Percentiles rank a stretch among this genome's conserved stretches.
Conservation (phyloP, 257 asterid species). For the Plectranthus barbatus region DNA sequence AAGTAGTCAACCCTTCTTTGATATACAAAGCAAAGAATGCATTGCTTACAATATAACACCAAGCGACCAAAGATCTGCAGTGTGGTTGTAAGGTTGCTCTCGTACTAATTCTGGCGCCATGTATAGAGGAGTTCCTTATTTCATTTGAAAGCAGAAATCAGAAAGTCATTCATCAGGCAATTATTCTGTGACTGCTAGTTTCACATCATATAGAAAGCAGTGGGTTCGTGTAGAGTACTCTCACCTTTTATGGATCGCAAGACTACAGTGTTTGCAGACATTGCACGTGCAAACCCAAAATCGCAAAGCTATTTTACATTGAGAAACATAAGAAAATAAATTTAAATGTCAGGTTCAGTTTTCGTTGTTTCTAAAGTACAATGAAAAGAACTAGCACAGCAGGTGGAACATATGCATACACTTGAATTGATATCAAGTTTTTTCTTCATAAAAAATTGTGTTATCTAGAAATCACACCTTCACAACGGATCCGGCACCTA, state of each 20-base stretch:
- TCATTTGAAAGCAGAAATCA: slow-evolving; percentile 14
- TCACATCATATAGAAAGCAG: slow-evolving; percentile 2
- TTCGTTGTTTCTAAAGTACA: not conserved
- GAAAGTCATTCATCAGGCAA: slow-evolving; percentile 16
- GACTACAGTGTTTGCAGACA: slow-evolving; percentile 95
- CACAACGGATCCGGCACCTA: slow-evolving; percentile 87
- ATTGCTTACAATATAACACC: slow-evolving; percentile 89
- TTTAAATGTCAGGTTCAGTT: slow-evolving; percentile 5
- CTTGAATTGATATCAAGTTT: not conserved
- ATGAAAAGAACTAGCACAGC: not conserved
- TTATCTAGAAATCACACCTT: slow-evolving; percentile 47
- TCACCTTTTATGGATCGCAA: slow-evolving; percentile 90
- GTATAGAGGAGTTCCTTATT: slow-evolving; percentile 89
- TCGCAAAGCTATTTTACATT: slow-evolving; percentile 69
- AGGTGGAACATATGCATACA: not conserved
- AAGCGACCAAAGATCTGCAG: slow-evolving; percentile 99
- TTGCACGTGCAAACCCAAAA: slow-evolving; percentile 96
- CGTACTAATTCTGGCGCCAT: slow-evolving; percentile 99
- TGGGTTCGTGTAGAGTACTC: slow-evolving; percentile 9
- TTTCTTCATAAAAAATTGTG: not conserved
- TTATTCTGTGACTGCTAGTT: not conserved
- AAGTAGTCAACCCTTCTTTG: not conserved
- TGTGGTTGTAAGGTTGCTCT: slow-evolving; percentile 99
- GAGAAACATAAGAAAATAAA: slow-evolving; percentile 10
- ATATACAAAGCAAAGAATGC: not conserved